Base-by-base conservation (phyloP, 306 rosid genomes). In the Herpetospermum pedunculosum region DNA sequence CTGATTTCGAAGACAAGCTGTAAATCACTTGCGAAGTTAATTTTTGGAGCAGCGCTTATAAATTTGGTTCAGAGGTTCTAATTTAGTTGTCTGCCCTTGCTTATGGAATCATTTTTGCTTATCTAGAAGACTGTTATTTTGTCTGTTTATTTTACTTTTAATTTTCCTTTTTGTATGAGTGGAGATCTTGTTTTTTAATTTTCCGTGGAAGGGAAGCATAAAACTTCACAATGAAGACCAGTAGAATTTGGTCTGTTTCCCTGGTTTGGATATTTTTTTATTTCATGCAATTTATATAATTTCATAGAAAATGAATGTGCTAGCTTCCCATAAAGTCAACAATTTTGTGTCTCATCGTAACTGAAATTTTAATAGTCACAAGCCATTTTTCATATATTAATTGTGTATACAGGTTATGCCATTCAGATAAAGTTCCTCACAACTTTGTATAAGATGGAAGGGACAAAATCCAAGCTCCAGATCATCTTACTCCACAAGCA, bases 1-100 rank as follows among this genome's bases (percentile, higher is more conserved):
- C 86, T 0, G 86, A 83, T 34, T 80, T 72, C 0, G 86, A 83
- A 74, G 86, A 83, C 80, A 81, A 81, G 78, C 78, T 81, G 8
- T 77, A 65, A 32, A 58, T 19, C 47, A 19, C 49, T 19, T 9
- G 48, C 4, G n/a, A 6, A 3, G 68, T 32, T 32, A 8, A 16
- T 30, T 60, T 3, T 60, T 37, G 28, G 28, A 63, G 47, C 19
- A 63, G 47, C 48, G 4, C 25, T 35, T 35, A 18, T 8, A 37
- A 11, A 35, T 63, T 37, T 37, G 70, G n/a, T n/a, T n/a, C 69
- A 60, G 69, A 1, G 69, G 70, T 63, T 64, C 49, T 19, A 21
- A 11, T 38, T 38, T 26, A 19, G 30, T 38, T 65, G 30, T 21
- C 49, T 38, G 11, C 11, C 11, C n/a, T 65, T 4, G 29, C 50